Evolutionary conservation across 176 grass and related monocot genomes (phyloP), one percentile per base, ranked within the genome.

Genomic region (Musa beccarii): DNA sequence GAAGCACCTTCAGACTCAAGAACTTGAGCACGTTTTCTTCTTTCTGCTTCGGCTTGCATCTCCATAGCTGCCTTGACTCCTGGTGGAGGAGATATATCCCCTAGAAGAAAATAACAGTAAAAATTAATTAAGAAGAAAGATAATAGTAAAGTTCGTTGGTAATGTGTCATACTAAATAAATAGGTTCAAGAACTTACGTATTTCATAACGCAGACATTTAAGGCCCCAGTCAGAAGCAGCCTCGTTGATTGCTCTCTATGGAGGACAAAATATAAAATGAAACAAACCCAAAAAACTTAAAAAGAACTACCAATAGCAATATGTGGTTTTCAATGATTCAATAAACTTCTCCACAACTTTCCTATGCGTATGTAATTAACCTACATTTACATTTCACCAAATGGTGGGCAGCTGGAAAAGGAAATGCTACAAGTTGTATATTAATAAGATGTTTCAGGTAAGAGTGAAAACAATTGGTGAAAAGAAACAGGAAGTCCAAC

Each of bases 11-110:
- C 95, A 49, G 95, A 98, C 29, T 93, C 90, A 17, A 98, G 95
- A 81, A 98, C 81, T 80, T 98, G 95, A 34, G 93, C 93, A 56
- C 95, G 88, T 6, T 93, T 98, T 81, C 67, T 98, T 83, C 95
- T 93, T 79, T 98, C 95, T 74, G 95, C 95, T 84, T 98, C 95
- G 14, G 88, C 95, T 73, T 98, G 95, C 95, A 98, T 98, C 73
- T 98, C 95, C 95, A 98, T 98, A 82, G 95, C 95, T 55, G 69
- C 83, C 80, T 85, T 93, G 49, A 98, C 87, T 8, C 90, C 95
- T 26, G 74, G 66, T 73, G 95, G 95, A 62, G 95, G 95, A 70
- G 84, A 87, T 79, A 98, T 98, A 73, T 98, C 95, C 95, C 90
- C 95, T 97, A 20, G 24, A 79, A 65, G 6, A 50, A 25, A 25